Conservation (phyloP, 2,329 filamentous ascomycete genomes). For the Dothideomycetes sp. region DNA sequence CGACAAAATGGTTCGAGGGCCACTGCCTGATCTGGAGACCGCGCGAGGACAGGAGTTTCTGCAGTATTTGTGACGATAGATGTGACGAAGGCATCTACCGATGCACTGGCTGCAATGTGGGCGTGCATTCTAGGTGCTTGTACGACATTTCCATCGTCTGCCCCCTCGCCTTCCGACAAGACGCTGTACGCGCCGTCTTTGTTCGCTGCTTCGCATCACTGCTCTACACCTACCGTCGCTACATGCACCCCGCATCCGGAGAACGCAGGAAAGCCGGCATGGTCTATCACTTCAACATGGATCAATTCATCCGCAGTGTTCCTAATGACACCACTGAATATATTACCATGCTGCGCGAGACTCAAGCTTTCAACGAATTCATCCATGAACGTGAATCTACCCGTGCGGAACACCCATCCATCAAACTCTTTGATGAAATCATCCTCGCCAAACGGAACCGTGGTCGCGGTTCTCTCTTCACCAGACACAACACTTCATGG, state of each 20-base stretch:
- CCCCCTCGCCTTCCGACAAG: constrained; percentile 56
- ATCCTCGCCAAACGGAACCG: constrained; percentile 68
- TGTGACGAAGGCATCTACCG: constrained; percentile 66
- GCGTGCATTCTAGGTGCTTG: constrained; percentile 51
- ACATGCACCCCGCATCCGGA: constrained; percentile 48
- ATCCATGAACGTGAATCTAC: constrained; percentile 70
- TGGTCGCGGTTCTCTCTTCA: constrained; percentile 57
- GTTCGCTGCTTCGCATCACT: constrained; percentile 60
- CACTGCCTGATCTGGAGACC: constrained; percentile 64
- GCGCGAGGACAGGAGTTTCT: constrained; percentile 52
- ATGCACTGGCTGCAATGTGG: constrained; percentile 54
- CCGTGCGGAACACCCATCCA: constrained; percentile 50
- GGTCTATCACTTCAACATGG: constrained; percentile 57
- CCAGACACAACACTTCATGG: constrained; percentile 53
- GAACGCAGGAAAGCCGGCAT: constrained; percentile 55
- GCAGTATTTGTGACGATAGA: constrained; percentile 68
- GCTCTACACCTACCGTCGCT: constrained; percentile 60
- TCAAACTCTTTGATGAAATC: constrained; percentile 76
- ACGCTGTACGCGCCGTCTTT: constrained; percentile 59
- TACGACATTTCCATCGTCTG: constrained; percentile 55
- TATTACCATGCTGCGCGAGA: constrained; percentile 53
- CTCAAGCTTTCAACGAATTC: constrained; percentile 71
- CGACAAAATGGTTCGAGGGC: constrained; percentile 73
- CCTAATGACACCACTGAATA: constrained; percentile 57
- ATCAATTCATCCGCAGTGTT: constrained; percentile 55